Base-by-base conservation (phyloP, 306 rosid species). In the Myrica gale region DNA sequence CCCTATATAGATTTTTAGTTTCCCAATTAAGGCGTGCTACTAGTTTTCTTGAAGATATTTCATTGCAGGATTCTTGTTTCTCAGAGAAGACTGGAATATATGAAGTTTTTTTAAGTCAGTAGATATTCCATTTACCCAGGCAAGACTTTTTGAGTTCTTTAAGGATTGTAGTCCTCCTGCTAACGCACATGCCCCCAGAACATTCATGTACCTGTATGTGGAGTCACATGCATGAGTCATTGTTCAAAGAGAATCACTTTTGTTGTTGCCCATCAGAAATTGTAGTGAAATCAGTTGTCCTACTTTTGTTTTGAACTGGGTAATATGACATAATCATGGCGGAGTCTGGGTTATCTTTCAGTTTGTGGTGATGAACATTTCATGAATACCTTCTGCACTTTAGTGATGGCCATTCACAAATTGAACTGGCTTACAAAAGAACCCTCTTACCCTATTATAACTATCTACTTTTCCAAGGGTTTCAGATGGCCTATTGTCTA, bases 101-200 rank as follows among this genome's bases (percentile, higher is more conserved):
- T 12, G 26, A 8, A 44, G 2, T 8, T 80, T 73, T 42, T 9
- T 9, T 16, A 41, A 17, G 50, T 42, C 9, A 7, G 12, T 60
- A 42, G 37, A 71, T 63, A 56, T 51, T 61, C 74, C 51, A 46
- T 16, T 74, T 54, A 42, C 15, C 63, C 74, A 17, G 54, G 19
- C 71, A 68, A 52, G 57, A 54, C 10, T 73, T 68, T 79, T 16
- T 47, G 15, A 12, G 6, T 32, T 41, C 17, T 43, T 26, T 19
- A 52, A 61, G 13, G 16, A 32, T 61, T 12, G 68, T 32, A 61
- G 44, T 61, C 13, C 43, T 32, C 10, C 15, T 9, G 6, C 45
- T 61, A 6, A 12, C 16, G 16, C 50, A 42, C 23, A 65, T 65
- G 50, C 46, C 11, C 23, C 70, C 20, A 41, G 17, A 17, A n/a